These are phyloP conservation scores for Solanum corneliomulleri DNA, from an alignment of 257 asterid genomes.

Conservation along the genomic window DNA sequence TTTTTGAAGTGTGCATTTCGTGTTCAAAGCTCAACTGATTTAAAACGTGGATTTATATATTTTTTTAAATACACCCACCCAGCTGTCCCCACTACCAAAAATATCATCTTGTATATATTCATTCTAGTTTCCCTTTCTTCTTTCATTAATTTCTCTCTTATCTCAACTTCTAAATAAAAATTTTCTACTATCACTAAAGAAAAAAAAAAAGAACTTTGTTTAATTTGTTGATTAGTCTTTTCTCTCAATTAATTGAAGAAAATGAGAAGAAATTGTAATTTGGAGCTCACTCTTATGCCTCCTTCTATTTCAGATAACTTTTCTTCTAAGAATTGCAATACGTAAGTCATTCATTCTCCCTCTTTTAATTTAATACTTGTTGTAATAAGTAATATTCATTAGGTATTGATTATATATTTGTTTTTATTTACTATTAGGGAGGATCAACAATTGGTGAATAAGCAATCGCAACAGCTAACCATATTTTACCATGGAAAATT, in stretches of 20 bases:
- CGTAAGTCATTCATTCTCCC: neutral
- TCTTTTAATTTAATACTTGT: neutral
- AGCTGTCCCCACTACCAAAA: neutral
- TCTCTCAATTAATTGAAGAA: neutral
- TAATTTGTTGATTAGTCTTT: neutral
- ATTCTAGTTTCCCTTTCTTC: neutral
- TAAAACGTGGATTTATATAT: neutral
- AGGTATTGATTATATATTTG: neutral
- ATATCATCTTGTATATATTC: neutral
- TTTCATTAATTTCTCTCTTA: neutral
- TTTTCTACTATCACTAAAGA: neutral
- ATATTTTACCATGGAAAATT: conserved; percentile 44
- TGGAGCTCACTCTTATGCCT: conserved; percentile 15
- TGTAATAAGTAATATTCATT: neutral
- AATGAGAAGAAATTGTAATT: conserved; percentile 16
- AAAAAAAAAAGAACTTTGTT: neutral
- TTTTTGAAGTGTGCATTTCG: neutral
- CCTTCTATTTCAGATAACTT: neutral
- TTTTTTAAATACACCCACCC: neutral
- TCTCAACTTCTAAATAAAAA: neutral
- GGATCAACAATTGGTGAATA: neutral
- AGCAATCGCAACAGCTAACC: conserved; percentile 16
- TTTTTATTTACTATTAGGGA: neutral
- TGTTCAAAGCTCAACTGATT: neutral
- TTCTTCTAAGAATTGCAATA: neutral